Evolutionary conservation across 2,329 filamentous ascomycete species (phyloP), one percentile per base, ranked within the genome.

Genomic region (Calycina marina): DNA sequence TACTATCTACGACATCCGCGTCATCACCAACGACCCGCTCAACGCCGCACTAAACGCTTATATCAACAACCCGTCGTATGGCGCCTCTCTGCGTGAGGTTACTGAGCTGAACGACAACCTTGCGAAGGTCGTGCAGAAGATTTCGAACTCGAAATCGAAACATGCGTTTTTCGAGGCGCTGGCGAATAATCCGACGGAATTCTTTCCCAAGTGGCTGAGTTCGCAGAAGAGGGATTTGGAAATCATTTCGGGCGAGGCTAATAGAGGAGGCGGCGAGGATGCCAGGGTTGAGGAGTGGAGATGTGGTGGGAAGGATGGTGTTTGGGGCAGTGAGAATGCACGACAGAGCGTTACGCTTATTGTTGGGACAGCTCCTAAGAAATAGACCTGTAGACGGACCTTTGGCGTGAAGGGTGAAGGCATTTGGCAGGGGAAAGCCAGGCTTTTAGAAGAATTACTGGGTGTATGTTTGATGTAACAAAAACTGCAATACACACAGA

Each of bases 1-100:
- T 1, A 94, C 86, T 4, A 65, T 96, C 46, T 94, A 94, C 60
- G 88, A 96, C 55, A 67, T 98, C 29, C 76, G 77, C 46, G 81
- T 98, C 28, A 68, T 75, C 2, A 69, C 93, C 11, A 82, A 92
- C 45, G 84, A 93, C 51, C 83, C 86, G 1, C 65, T 92, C 30
- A 75, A 76, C 31, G 65, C 68, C 18, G 71, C 70, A 46, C 68
- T 84, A 54, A 56, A 70, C 25, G 61, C 72, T 10, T 65, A 84
- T 42, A 65, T 79, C 36, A 69, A 71, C 37, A 81, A 82, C 42
- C 68, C 82, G 1, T 63, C 72, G 34, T 80, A 83, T 56, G 69
- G 77, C 11, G 59, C 66, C 24, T 77, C 76, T 49, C 69, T 96
- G 17, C 78, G 79, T 44, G 75, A 85, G 40, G 82, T 94, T 33